phyloP scores from a whole-genome alignment of 768 basidiomycete genomes.

The Trametes elegans region DNA sequence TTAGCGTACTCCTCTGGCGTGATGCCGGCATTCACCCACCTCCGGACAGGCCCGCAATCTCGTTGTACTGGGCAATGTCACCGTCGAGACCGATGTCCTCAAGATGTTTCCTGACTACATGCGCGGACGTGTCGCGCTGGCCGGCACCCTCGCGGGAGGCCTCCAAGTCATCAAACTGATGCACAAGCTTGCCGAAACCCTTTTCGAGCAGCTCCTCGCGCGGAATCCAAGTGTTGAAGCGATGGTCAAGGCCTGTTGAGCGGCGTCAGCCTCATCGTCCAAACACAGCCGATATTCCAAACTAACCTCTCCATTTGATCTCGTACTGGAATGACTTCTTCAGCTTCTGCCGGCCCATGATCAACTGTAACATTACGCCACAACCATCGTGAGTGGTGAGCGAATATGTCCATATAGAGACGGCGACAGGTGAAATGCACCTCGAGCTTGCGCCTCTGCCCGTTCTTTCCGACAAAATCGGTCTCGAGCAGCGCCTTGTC shows the following conservation, averaged over 20 bases:
- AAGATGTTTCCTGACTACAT: constrained; percentile 84
- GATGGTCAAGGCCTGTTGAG: constrained; percentile 60
- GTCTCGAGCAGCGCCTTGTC: constrained; percentile 76
- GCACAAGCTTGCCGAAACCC: constrained; percentile 86
- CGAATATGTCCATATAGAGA: background rate
- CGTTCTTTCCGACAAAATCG: constrained; percentile 90
- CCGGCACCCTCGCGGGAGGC: constrained; percentile 95
- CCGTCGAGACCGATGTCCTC: constrained; percentile 97
- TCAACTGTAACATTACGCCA: constrained; percentile 46
- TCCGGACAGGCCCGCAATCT: constrained; percentile 91
- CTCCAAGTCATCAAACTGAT: constrained; percentile 96
- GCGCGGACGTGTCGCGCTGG: constrained; percentile 76
- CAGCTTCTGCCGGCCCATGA: constrained; percentile 95
- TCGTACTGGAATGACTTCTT: constrained; percentile 97
- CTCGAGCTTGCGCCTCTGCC: constrained; percentile 89
- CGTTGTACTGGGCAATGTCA: constrained; percentile 97
- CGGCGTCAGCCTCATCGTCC: background rate
- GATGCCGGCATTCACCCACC: too few relatives aligned
- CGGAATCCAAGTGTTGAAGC: constrained; percentile 88
- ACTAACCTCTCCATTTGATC: constrained; percentile 68
- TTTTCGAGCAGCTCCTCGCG: constrained; percentile 84
- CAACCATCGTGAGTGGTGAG: constrained; percentile 3
- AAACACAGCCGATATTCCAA: background rate
- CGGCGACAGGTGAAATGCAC: constrained; percentile 37
- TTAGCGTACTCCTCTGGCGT: too few relatives aligned